Base-by-base conservation (phyloP, 2,329 filamentous ascomycete genomes). In the Anthostomella pinea region DNA sequence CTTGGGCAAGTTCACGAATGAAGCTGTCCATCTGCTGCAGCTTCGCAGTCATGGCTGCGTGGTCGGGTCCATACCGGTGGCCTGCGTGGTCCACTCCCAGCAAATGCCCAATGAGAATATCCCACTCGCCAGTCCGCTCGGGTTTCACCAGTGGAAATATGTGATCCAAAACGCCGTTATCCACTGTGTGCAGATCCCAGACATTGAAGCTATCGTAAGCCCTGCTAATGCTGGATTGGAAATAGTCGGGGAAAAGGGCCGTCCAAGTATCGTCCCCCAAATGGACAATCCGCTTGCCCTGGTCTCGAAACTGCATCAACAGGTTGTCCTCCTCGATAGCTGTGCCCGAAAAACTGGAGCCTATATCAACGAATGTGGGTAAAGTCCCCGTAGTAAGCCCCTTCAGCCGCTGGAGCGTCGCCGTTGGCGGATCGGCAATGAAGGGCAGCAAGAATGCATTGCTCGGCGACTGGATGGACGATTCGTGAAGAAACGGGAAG, bases 211-310 rank as follows among this genome's bases (percentile, higher is more conserved):
- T 97, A 60, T 97, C 91, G 62, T 95, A 98, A 0, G 93, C 80
- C 51, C 75, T 79, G 51, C 90, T 95, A 38, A 96, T 79, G 38
- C 91, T 85, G 7, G 81, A 69, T 60, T 95, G 83, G 54, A 98
- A 98, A 62, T 94, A 89, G n/a, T 76, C 87, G 0, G 93, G 93
- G 59, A 97, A 98, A 11, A 98, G 70, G 27, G 87, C 77, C 49
- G 89, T 86, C 93, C 93, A 98, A 4, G 93, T 98, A 64, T 98
- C 91, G 60, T 98, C 93, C n/a, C 93, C 93, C 23, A 98, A 69
- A 56, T 98, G 94, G 5, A 90, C 93, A 49, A 98, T 79, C 46
- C 77, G 86, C 70, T 88, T 67, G 62, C 77, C 56, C 65, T 80
- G 64, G 67, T 84, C 58, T 62, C 72, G 59, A 68, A 85, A 60